Evolutionary conservation across 1,139 yeast species (phyloP).

Genomic region (Nematodospora anomalae): DNA sequence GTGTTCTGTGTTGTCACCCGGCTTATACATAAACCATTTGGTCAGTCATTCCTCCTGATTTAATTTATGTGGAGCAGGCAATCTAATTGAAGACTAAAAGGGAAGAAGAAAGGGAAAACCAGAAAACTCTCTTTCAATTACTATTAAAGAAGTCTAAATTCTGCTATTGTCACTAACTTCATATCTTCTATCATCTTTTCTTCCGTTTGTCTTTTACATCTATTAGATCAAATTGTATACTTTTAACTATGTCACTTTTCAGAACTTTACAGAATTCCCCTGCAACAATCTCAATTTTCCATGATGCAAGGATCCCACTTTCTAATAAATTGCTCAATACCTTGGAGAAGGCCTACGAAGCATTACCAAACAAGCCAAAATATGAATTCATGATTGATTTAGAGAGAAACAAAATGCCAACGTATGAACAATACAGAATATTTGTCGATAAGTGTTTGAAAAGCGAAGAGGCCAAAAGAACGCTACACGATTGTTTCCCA

Average conservation of each 20-base stretch:
- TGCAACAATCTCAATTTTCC: constrained; percentile 45
- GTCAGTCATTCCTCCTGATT: too few relatives aligned
- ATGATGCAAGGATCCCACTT: constrained; percentile 36
- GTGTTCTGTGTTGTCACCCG: too few relatives aligned
- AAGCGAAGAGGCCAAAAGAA: constrained; percentile 26
- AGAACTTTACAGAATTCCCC: constrained; percentile 47
- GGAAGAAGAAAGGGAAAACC: too few relatives aligned
- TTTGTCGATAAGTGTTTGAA: constrained; percentile 31
- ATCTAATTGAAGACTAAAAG: too few relatives aligned
- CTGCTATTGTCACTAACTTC: too few relatives aligned
- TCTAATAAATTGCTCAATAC: constrained; percentile 33
- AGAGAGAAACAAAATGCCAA: constrained; percentile 44
- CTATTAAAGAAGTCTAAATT: too few relatives aligned
- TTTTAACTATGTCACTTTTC: constrained; percentile 24
- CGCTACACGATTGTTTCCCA: constrained; percentile 38
- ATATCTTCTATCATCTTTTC: too few relatives aligned
- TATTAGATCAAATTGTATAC: too few relatives aligned
- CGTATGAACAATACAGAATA: constrained; percentile 41
- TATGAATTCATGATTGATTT: constrained; percentile 36
- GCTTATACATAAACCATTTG: too few relatives aligned
- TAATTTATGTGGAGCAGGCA: too few relatives aligned
- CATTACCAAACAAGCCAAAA: constrained; percentile 18
- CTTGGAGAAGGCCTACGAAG: constrained; percentile 33
- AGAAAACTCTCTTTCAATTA: too few relatives aligned
- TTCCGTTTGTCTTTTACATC: too few relatives aligned